Conservation (phyloP, 768 basidiomycete genomes). For the Termitomyces sp. region DNA sequence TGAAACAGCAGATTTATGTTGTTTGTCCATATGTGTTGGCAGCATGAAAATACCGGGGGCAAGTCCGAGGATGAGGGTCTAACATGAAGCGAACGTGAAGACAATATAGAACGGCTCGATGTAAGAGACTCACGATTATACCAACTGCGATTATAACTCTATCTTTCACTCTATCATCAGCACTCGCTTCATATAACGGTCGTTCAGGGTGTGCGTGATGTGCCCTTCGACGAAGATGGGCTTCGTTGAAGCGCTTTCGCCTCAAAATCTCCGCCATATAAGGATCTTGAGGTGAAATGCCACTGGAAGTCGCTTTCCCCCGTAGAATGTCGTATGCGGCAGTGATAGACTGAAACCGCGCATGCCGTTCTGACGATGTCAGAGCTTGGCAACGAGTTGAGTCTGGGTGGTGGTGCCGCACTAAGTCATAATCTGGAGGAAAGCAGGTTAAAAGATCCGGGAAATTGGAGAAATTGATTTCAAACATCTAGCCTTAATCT, state of each 20-base stretch:
- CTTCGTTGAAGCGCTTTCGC: constrained; percentile 38
- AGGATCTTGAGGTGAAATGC: constrained; percentile 30
- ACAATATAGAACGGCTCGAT: not conserved
- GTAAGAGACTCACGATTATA: constrained; percentile 36
- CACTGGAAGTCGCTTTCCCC: constrained; percentile 25
- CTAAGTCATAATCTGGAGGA: constrained; percentile 57
- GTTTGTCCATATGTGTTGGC: constrained; percentile 33
- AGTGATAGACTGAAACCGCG: constrained; percentile 62
- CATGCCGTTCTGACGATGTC: constrained; percentile 44
- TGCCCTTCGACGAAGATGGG: constrained; percentile 24
- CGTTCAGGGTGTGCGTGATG: constrained; percentile 12
- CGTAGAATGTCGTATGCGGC: constrained; percentile 60
- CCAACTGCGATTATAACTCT: constrained; percentile 44
- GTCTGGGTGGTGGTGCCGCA: constrained; percentile 65
- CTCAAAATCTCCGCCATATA: constrained; percentile 51
- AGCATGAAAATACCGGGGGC: constrained; percentile 38
- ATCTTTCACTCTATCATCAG: constrained; percentile 51
- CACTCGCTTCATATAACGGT: constrained; percentile 26
- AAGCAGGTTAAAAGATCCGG: not conserved
- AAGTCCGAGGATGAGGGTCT: constrained; percentile 45
- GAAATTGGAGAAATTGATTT: constrained; percentile 3
- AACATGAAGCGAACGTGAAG: not conserved
- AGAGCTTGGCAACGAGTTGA: constrained; percentile 40
- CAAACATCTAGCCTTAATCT: constrained; percentile 70
- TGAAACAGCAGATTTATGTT: constrained; percentile 47